Conservation (phyloP, 352 stramenopile species). For the Phytophthora syringae region DNA sequence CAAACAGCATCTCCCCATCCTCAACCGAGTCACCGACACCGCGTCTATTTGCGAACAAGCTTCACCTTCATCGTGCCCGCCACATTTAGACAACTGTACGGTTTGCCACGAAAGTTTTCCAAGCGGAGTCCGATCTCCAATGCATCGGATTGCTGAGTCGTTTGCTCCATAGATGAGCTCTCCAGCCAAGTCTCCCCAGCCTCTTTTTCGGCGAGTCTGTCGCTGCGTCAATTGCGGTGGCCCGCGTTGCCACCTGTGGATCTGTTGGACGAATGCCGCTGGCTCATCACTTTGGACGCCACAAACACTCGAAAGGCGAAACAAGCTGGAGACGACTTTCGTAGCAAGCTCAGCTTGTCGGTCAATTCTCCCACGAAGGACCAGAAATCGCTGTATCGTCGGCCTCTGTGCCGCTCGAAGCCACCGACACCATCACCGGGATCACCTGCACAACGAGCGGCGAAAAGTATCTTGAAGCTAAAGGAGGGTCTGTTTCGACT, state of each 20-base stretch:
- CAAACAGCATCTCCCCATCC: constrained; percentile 19
- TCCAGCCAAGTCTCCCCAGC: constrained; percentile 1
- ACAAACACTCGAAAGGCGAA: constrained; percentile 7
- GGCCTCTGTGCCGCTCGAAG: constrained; percentile 28
- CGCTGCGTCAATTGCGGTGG: constrained; percentile 48
- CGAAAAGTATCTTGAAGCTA: constrained; percentile 60
- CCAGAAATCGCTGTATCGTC: constrained; percentile 51
- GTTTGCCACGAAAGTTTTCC: constrained; percentile 10
- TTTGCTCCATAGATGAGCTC: constrained; percentile 1
- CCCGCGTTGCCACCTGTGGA: constrained; percentile 40
- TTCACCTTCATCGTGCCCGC: constrained; percentile 26
- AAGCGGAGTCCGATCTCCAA: constrained; percentile 13
- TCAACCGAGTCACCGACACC: constrained; percentile 12
- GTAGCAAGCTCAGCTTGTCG: neutral
- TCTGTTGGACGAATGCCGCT: constrained; percentile 49
- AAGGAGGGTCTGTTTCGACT: constrained; percentile 47
- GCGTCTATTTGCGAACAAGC: constrained; percentile 31
- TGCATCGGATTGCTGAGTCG: constrained; percentile 19
- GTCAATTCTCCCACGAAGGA: constrained; percentile 14
- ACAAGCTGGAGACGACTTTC: constrained; percentile 16
- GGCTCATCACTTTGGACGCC: constrained; percentile 40
- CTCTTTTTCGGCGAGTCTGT: constrained; percentile 15
- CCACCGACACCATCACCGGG: constrained; percentile 15
- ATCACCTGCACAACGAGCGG: constrained; percentile 60
- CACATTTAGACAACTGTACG: constrained; percentile 29